These are phyloP conservation scores for Fusarium nanum DNA, from an alignment of 2,329 filamentous ascomycete genomes.

Conservation along the genomic window DNA sequence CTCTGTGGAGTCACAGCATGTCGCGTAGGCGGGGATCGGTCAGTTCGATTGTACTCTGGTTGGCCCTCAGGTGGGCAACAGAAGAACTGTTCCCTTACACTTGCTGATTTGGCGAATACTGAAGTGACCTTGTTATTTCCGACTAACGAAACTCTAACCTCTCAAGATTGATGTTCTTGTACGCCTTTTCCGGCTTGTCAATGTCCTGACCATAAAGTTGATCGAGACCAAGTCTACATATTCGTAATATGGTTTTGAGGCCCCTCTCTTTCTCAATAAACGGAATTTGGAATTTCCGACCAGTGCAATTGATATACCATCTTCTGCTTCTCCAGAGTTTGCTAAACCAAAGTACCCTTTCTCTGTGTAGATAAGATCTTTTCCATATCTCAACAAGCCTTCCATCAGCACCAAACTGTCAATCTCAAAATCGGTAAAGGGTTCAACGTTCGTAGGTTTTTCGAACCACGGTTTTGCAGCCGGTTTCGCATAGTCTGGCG, in stretches of 20 bases:
- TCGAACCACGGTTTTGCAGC: neutral
- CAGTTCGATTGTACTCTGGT: slow-evolving; percentile 19
- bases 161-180: too few relatives aligned
- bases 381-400: neutral
- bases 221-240: neutral
- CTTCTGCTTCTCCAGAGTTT: neutral
- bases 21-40: slow-evolving; percentile 13
- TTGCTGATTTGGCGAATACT: too few relatives aligned
- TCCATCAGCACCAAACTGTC: neutral
- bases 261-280: neutral
- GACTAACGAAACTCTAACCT: neutral
- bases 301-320: neutral
- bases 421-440: neutral
- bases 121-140: too few relatives aligned
- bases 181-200: neutral
- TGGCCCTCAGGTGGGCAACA: neutral
- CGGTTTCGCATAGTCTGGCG: neutral
- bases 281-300: fast-evolving
- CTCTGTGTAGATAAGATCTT: neutral
- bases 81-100: too few relatives aligned
- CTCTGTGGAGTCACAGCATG: slow-evolving; percentile 15
- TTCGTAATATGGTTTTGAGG: neutral
- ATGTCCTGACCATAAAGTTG: neutral
- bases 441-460: neutral
- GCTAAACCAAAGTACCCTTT: neutral